Base-by-base conservation (phyloP, 1,139 yeast genomes). In the Debaryomyces subglobosus region DNA sequence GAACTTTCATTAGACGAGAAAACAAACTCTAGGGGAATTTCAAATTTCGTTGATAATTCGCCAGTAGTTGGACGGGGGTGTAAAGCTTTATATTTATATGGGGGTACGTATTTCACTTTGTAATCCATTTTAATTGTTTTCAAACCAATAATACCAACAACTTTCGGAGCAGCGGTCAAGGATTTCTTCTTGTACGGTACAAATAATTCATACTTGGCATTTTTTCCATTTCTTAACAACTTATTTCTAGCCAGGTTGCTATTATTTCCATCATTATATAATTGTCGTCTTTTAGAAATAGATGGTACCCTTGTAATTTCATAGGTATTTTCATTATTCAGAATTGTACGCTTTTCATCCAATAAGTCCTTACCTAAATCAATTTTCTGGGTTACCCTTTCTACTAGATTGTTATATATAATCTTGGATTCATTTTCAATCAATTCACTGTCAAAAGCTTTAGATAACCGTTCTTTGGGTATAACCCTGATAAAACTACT, bases 111-210 rank as follows among this genome's bases (percentile, higher is more conserved):
- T 21, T 57, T 51, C 1, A 63, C 62, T 30, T 52, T 53, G 48
- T 68, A 68, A 45, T 64, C 68, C 9, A 49, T 53, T 42, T 59
- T 68, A 0, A 73, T 71, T 0, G 75, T 65, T 1, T 68, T 55
- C n/a, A 71, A 59, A 5, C 72, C 68, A n/a, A 66, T 50, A 29
- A 72, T 49, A 1, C 78, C 79, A 41, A 67, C 58, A 5, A 65
- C 59, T 49, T 69, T 71, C 7, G 71, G 59, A 0, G 62, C 43
- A 5, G 75, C 73, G 40, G 72, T 58, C 13, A 71, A 55, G 1
- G 67, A 56, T 49, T 69, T 71, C 52, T 66, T 67, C 50, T 65
- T 69, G 46, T 63, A 67, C 0, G 73, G 70, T 41, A 61, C 53
- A 46, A 69, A 65, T 1, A 69, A 70, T 51, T 71, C 74, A 53